A percentile compares a stretch with the other conserved stretches of the same genome.
Evolutionary conservation across 495 filamentous ascomycete species (phyloP).

Genomic region (Hypoxylon intermedium): DNA sequence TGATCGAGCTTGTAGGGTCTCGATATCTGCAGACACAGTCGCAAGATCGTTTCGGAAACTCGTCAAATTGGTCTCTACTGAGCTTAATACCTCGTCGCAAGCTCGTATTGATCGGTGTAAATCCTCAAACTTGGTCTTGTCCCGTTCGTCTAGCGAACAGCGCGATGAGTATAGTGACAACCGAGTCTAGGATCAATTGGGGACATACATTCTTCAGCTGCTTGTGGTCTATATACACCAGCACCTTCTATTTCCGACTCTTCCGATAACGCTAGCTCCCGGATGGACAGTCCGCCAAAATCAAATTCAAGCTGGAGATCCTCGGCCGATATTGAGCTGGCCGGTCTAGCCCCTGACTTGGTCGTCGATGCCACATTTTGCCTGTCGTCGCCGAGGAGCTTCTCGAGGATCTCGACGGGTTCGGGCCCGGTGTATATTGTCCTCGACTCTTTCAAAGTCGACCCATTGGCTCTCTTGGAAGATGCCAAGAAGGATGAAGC

Average conservation of each 20-base stretch:
- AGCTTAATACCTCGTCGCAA: slow-evolving; percentile 91
- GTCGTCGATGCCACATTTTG: slow-evolving; percentile 24
- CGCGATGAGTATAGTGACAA: slow-evolving; percentile 34
- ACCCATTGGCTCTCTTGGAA: slow-evolving; percentile 68
- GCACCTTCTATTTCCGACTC: slow-evolving; percentile 46
- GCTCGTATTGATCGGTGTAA: slow-evolving; percentile 86
- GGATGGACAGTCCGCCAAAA: slow-evolving; percentile 76
- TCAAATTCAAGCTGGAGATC: slow-evolving; percentile 67
- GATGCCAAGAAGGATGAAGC: slow-evolving; percentile 71
- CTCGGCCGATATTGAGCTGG: slow-evolving; percentile 49
- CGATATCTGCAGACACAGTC: slow-evolving; percentile 91
- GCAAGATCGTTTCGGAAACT: slow-evolving; percentile 93
- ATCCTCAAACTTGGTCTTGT: slow-evolving; percentile 89
- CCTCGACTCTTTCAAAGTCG: slow-evolving; percentile 65
- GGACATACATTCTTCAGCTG: slow-evolving; percentile 76
- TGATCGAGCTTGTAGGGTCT: slow-evolving; percentile 87
- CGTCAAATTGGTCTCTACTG: slow-evolving; percentile 88
- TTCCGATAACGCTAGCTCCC: slow-evolving; percentile 67
- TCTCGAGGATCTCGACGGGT: slow-evolving; percentile 74
- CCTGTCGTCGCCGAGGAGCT: slow-evolving; percentile 67
- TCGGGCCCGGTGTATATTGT: slow-evolving; percentile 66
- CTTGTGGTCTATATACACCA: slow-evolving; percentile 67
- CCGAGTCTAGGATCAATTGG: slow-evolving; percentile 14
- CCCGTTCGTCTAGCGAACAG: slow-evolving; percentile 70
- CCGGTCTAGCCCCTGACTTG: slow-evolving; percentile 10